These are phyloP conservation scores for Hirschfeldia incana DNA, from an alignment of 345 rosid genomes.

Conservation along the genomic window DNA sequence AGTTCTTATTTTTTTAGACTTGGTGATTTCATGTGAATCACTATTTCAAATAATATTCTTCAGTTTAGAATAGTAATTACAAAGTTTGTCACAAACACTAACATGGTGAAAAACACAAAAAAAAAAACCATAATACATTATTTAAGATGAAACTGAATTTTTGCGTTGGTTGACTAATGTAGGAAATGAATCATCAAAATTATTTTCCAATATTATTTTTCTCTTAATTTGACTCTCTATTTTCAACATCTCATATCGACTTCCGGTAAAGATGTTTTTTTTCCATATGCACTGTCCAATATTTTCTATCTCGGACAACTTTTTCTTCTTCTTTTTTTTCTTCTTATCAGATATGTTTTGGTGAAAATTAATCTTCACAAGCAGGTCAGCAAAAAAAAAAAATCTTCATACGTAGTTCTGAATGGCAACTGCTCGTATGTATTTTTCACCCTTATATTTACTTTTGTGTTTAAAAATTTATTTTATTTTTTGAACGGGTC, in stretches of 20 bases:
- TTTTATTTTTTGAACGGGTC: background rate
- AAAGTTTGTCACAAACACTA: background rate
- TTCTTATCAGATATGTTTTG: background rate
- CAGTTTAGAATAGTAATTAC: background rate
- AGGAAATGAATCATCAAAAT: constrained; percentile 20
- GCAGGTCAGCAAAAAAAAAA: background rate
- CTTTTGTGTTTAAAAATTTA: background rate
- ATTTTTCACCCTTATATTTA: background rate
- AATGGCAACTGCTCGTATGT: constrained; percentile 11
- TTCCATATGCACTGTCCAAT: background rate
- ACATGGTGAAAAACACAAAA: too few species aligned
- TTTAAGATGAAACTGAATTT: background rate
- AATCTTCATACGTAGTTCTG: background rate
- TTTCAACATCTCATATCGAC: background rate
- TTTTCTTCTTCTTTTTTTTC: background rate
- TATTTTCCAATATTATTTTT: background rate
- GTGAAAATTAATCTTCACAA: constrained; percentile 9
- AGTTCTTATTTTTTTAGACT: background rate
- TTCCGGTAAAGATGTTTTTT: background rate
- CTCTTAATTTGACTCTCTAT: background rate
- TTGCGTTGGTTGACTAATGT: background rate
- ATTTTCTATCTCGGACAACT: background rate
- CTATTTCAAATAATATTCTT: background rate
- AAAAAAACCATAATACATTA: background rate
- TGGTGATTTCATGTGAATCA: background rate